phyloP scores from a whole-genome alignment of 2,329 filamentous ascomycete species.

The Byssothecium circinans region DNA sequence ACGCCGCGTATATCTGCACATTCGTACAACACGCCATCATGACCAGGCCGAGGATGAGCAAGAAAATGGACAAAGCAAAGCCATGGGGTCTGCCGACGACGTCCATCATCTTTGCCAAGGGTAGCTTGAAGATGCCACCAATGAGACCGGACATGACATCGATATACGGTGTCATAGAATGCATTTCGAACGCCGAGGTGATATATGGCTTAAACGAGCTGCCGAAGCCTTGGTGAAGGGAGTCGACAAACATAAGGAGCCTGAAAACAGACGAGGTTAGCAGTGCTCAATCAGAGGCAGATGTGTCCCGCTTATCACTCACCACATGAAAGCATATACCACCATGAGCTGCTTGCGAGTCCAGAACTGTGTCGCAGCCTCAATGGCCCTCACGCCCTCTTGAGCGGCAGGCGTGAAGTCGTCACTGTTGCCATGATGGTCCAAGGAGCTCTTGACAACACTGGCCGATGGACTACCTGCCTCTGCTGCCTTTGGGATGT shows the following conservation, averaged over 20 bases:
- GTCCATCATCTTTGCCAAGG: conserved; percentile 43
- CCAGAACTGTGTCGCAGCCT: conserved; percentile 48
- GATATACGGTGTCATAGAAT: conserved; percentile 36
- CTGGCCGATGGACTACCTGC: conserved; percentile 7
- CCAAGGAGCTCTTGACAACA: conserved; percentile 9
- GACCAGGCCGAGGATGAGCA: conserved; percentile 49
- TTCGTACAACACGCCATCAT: conserved; percentile 66
- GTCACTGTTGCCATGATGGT: background rate
- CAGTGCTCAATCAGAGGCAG: too few relatives aligned
- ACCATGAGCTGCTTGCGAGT: conserved; percentile 42
- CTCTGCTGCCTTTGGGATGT: conserved; percentile 12
- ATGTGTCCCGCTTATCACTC: too few relatives aligned
- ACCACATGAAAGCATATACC: conserved; percentile 36
- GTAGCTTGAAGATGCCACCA: conserved; percentile 38
- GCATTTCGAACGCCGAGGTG: conserved; percentile 33
- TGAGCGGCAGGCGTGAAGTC: conserved; percentile 22
- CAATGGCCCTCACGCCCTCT: conserved; percentile 45
- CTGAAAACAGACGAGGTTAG: conserved; percentile 40
- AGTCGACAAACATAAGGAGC: conserved; percentile 50
- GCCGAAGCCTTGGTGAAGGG: conserved; percentile 44
- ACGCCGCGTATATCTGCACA: conserved; percentile 63
- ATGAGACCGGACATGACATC: conserved; percentile 38
- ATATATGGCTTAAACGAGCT: conserved; percentile 43
- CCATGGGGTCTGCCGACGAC: conserved; percentile 43
- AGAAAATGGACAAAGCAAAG: conserved; percentile 28